Evolutionary conservation across 495 filamentous ascomycete species (phyloP).

Genomic region (Aspergillus panamensis): DNA sequence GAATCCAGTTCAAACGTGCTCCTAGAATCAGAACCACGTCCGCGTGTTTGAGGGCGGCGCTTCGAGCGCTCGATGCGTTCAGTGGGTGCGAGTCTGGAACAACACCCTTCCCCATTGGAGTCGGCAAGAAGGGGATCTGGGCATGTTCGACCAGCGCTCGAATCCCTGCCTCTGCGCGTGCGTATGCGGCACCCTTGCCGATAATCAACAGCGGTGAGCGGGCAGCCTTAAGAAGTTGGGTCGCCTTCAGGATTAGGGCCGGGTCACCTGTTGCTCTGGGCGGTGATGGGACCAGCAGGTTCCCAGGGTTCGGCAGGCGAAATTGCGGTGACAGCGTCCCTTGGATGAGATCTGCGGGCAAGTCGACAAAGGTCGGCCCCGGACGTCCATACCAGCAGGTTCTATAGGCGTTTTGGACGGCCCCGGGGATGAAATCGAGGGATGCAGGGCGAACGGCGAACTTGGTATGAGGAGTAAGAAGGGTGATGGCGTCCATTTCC

Average conservation of each 20-base stretch:
- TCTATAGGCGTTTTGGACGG: slow-evolving; percentile 53
- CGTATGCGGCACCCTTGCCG: slow-evolving; percentile 62
- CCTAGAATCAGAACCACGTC: slow-evolving; percentile 60
- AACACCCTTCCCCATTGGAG: slow-evolving; percentile 64
- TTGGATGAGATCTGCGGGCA: slow-evolving; percentile 61
- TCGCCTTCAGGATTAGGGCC: slow-evolving; percentile 41
- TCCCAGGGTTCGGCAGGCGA: slow-evolving; percentile 19
- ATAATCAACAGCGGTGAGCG: slow-evolving; percentile 55
- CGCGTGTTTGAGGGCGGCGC: slow-evolving; percentile 52
- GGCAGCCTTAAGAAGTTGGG: slow-evolving; percentile 46
- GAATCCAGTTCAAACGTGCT: slow-evolving; percentile 62
- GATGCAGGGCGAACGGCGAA: slow-evolving; percentile 48
- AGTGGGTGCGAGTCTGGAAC: slow-evolving; percentile 54
- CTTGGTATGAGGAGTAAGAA: slow-evolving; percentile 59
- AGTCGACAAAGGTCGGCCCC: slow-evolving; percentile 56
- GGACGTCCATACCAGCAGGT: slow-evolving; percentile 56
- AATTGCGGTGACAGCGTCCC: slow-evolving; percentile 25
- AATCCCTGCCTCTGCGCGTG: slow-evolving; percentile 48
- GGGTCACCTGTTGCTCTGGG: slow-evolving; percentile 46
- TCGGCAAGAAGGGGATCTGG: slow-evolving; percentile 57
- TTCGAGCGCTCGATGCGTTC: slow-evolving; percentile 56
- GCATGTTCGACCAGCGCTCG: slow-evolving; percentile 47
- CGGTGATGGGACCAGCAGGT: slow-evolving; percentile 30
- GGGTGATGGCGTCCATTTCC: slow-evolving; percentile 56
- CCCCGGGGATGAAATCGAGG: slow-evolving; percentile 48